Evolutionary conservation across 345 rosid genomes (phyloP), one percentile per base, ranked within the genome.

Genomic region (Ceriops decandra): DNA sequence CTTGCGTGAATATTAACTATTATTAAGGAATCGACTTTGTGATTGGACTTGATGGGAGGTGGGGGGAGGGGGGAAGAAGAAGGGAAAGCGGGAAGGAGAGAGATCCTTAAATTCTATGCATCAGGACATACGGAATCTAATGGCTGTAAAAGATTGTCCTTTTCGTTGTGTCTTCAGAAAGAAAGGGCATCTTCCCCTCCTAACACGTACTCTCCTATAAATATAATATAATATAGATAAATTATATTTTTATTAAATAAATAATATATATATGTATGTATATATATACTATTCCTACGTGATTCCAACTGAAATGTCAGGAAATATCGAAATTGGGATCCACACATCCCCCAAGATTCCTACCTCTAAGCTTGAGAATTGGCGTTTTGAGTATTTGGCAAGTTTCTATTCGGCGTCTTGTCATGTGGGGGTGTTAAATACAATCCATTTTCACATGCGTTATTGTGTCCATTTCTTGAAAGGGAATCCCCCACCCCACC

Each of bases 71-170:
- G 49, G 49, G 49, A 15, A 42, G 47, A 2, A 2, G 1, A 2
- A 38, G 2, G 6, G 31, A 30, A 4, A 30, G 31, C 2, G 8
- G 5, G 42, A 36, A 13, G 10, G 17, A 42, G 11, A 58, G 56
- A 73, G 82, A 80, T 77, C 80, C 86, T 74, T 65, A 60, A 62
- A 62, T 64, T 62, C 71, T 71, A 73, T 26, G 76, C 63, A 62
- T 36, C 73, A 47, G 54, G 59, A 75, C 62, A 49, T 26, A 33
- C 5, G 85, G 88, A 83, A 77, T 83, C 85, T 74, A 71, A 75
- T 30, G 85, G 85, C 76, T 79, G 85, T 63, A 75, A 79, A 81
- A 74, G 79, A 15, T 71, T 71, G 79, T 79, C 78, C 68, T 66
- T 72, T 79, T 72, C 57, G 20, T 33, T 24, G 9, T 24, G 32